Evolutionary conservation across 2,329 filamentous ascomycete genomes (phyloP).

Genomic region (Colletotrichum viniferum): DNA sequence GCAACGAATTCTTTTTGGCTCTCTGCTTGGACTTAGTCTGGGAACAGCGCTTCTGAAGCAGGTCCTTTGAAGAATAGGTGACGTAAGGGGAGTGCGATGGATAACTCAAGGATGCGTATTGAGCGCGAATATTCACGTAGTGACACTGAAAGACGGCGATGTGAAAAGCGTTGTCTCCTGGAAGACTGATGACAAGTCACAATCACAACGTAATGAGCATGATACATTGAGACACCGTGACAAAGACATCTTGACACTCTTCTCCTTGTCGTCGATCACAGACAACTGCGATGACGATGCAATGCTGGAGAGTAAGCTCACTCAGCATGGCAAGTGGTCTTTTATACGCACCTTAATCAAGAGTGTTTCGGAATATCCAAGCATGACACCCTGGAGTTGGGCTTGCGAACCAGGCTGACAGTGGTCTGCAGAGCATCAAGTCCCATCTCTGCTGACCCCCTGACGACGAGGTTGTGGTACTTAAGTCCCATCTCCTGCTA

Average conservation of each 20-base stretch:
- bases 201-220: fast-evolving
- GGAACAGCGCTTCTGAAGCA: neutral
- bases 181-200: neutral
- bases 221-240: neutral
- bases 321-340: neutral
- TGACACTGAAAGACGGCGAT: neutral
- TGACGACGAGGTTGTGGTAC: neutral
- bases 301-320: neutral
- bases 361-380: neutral
- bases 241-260: neutral
- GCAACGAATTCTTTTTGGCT: neutral
- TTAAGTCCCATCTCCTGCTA: neutral
- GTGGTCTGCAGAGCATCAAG: neutral
- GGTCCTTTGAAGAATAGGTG: neutral
- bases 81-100: too few species aligned
- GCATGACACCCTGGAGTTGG: neutral
- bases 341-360: neutral
- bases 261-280: too few species aligned
- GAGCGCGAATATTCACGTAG: neutral
- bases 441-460: fast-evolving
- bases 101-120: neutral
- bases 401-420: neutral
- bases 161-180: neutral
- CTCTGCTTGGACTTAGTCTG: neutral
- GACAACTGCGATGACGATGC: too few species aligned